These are phyloP conservation scores for Thymus mandschuricus DNA, from an alignment of 257 asterid genomes.

Conservation along the genomic window DNA sequence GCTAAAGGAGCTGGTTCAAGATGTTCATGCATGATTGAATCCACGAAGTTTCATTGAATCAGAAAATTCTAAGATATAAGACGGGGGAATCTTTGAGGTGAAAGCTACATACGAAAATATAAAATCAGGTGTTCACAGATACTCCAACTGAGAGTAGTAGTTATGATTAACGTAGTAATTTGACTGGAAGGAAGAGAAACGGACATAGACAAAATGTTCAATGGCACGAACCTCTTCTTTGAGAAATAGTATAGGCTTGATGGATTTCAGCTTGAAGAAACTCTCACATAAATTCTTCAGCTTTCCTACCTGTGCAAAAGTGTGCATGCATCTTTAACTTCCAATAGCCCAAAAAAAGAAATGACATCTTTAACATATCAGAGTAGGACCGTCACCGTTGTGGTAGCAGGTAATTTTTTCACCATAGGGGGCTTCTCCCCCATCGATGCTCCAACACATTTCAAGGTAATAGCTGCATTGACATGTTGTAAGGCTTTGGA, in stretches of 20 bases:
- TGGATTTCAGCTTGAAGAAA: constrained; percentile 89
- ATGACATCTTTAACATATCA: not conserved
- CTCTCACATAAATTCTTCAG: constrained; percentile 85
- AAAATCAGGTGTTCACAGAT: not conserved
- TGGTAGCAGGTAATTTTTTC: constrained; percentile 79
- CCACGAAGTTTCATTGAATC: not conserved
- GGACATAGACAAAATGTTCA: not conserved
- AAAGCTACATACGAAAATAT: not conserved
- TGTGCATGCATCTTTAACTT: constrained; percentile 4
- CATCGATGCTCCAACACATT: constrained; percentile 88
- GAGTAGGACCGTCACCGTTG: constrained; percentile 56
- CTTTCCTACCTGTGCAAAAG: constrained; percentile 72
- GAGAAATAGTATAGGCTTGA: constrained; percentile 73
- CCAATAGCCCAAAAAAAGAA: constrained; percentile 13
- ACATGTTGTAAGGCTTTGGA: constrained; percentile 18
- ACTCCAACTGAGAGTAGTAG: not conserved
- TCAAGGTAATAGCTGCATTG: constrained; percentile 72
- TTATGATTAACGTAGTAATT: not conserved
- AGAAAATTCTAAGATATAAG: not conserved
- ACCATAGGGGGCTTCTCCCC: constrained; percentile 77
- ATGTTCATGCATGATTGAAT: not conserved
- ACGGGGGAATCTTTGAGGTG: not conserved
- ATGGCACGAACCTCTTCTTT: constrained; percentile 79
- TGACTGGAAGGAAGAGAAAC: not conserved
- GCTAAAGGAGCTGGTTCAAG: not conserved